These are phyloP conservation scores for Fusarium humuli DNA, from an alignment of 2,329 filamentous ascomycete species.

Conservation along the genomic window DNA sequence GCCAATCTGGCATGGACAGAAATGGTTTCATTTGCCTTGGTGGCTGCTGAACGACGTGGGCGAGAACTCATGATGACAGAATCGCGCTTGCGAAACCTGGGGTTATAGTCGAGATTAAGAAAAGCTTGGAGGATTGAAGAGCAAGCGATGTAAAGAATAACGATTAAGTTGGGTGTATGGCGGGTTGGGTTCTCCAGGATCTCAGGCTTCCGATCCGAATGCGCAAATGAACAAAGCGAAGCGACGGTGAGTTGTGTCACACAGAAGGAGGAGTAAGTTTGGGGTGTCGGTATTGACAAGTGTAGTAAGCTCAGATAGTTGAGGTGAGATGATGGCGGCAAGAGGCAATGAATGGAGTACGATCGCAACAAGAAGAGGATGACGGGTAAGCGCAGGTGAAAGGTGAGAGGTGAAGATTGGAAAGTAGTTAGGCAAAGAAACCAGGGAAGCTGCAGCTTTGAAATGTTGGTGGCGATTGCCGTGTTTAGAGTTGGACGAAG, in stretches of 20 bases:
- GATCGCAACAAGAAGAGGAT: constrained; percentile 9
- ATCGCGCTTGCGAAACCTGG: constrained; percentile 40
- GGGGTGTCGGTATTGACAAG: constrained; percentile 27
- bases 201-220: not conserved
- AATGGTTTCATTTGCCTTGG: constrained; percentile 58
- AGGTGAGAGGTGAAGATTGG: not conserved
- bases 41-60: constrained; percentile 59
- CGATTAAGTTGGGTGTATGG: constrained; percentile 8
- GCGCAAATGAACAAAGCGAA: constrained; percentile 9
- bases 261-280: constrained; percentile 9
- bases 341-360: constrained; percentile 20
- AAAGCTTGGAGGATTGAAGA: constrained; percentile 7
- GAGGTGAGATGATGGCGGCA: constrained; percentile 16
- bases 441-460: constrained; percentile 2
- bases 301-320: constrained; percentile 43
- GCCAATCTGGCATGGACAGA: constrained; percentile 57
- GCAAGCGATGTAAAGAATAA: not conserved
- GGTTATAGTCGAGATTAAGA: constrained; percentile 1
- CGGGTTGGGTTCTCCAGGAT: constrained; percentile 1
- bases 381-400: constrained; percentile 11
- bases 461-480: constrained; percentile 30
- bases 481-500: constrained; percentile 13
- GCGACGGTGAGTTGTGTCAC: constrained; percentile 6
- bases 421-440: not conserved
- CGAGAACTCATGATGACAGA: constrained; percentile 58